Evolutionary conservation across 2,329 filamentous ascomycete genomes (phyloP).

Genomic region (Neonectria sp.): DNA sequence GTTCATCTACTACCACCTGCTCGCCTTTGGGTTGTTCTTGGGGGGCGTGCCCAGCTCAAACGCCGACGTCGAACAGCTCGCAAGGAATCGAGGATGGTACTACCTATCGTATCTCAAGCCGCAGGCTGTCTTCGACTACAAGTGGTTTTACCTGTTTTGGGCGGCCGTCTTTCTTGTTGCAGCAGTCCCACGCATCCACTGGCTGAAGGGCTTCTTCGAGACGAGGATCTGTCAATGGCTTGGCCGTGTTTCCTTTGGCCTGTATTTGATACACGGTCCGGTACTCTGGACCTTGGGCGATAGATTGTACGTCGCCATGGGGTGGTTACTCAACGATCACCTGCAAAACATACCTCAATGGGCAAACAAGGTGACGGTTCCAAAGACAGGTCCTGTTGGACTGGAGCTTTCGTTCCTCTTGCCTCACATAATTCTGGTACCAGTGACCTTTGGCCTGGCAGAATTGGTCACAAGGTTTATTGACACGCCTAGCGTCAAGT

Average conservation of each 20-base stretch:
- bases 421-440: slow-evolving; percentile 72
- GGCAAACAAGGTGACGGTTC: slow-evolving; percentile 69
- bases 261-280: slow-evolving; percentile 77
- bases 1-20: slow-evolving; percentile 66
- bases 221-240: slow-evolving; percentile 72
- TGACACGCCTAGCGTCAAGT: slow-evolving; percentile 73
- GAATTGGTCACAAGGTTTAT: slow-evolving; percentile 69
- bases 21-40: slow-evolving; percentile 69
- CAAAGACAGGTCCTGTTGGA: slow-evolving; percentile 70
- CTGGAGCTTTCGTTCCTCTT: slow-evolving; percentile 73
- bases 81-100: slow-evolving; percentile 72
- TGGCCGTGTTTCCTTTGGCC: slow-evolving; percentile 72
- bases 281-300: slow-evolving; percentile 73
- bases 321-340: slow-evolving; percentile 67
- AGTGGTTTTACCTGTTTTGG: slow-evolving; percentile 79
- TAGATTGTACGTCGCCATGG: slow-evolving; percentile 73
- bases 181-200: slow-evolving; percentile 69
- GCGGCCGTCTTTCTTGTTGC: slow-evolving; percentile 71
- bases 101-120: slow-evolving; percentile 74
- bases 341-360: slow-evolving; percentile 68
- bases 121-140: slow-evolving; percentile 75
- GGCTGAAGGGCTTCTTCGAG: slow-evolving; percentile 73
- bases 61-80: slow-evolving; percentile 63
- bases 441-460: slow-evolving; percentile 71
- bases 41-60: slow-evolving; percentile 72